Conservation (phyloP, 2,329 filamentous ascomycete species). For the Aspergillus sp. region DNA sequence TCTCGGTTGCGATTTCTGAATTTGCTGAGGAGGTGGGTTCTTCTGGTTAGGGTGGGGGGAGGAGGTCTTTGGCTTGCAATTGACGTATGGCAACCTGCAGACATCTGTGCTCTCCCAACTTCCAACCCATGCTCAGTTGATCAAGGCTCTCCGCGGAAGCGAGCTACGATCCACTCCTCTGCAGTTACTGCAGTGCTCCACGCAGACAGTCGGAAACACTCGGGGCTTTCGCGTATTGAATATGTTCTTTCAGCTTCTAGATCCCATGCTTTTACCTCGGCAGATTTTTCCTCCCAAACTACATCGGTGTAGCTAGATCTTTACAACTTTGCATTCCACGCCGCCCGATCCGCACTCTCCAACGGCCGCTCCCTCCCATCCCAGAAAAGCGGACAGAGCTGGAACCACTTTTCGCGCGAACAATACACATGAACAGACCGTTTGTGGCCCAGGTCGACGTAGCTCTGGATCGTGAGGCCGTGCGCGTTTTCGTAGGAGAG, state of each 20-base stretch:
- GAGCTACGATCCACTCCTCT: not conserved
- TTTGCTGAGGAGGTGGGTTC: not conserved
- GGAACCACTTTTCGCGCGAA: constrained; percentile 71
- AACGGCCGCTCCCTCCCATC: constrained; percentile 51
- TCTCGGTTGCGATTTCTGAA: not conserved
- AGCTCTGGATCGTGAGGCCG: constrained; percentile 72
- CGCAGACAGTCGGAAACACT: not conserved
- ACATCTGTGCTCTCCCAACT: no score
- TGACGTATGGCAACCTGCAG: not conserved
- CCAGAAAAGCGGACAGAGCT: constrained; percentile 57
- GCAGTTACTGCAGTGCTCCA: not conserved
- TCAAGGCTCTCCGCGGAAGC: not conserved
- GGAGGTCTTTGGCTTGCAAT: not conserved
- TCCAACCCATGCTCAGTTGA: no score
- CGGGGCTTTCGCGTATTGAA: no score
- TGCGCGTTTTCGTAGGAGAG: constrained; percentile 76
- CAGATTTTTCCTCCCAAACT: not conserved
- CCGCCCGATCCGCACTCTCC: constrained; percentile 51
- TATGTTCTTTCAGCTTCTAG: not conserved
- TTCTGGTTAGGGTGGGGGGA: not conserved
- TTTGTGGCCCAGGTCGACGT: constrained; percentile 74
- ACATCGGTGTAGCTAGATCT: no score
- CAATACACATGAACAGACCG: constrained; percentile 69
- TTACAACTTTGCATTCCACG: constrained; percentile 54
- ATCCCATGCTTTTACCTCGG: not conserved